Conservation (phyloP, 306 rosid species). For the Luffa acutangula region DNA sequence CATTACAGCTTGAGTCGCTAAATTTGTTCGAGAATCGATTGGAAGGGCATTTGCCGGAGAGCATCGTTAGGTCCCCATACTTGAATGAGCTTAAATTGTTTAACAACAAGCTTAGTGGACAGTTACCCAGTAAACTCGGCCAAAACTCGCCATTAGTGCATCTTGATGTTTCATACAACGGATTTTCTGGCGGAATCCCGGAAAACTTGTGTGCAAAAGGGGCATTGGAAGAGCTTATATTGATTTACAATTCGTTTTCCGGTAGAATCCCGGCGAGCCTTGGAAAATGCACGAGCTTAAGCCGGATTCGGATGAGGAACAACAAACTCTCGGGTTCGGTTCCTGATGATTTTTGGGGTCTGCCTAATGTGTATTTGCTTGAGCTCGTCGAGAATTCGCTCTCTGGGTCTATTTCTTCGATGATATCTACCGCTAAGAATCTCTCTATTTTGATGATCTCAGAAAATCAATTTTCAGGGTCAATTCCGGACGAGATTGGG, state of each 20-base stretch:
- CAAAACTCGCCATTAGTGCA: constrained; percentile 28
- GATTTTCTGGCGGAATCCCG: constrained; percentile 45
- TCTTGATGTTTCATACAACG: constrained; percentile 52
- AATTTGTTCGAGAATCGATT: constrained; percentile 30
- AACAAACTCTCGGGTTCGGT: constrained; percentile 55
- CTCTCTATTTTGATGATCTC: constrained; percentile 45
- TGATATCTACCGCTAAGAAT: constrained; percentile 38
- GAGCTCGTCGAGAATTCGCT: constrained; percentile 52
- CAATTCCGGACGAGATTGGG: constrained; percentile 48
- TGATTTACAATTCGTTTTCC: constrained; percentile 53
- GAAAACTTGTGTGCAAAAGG: constrained; percentile 39
- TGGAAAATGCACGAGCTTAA: constrained; percentile 39
- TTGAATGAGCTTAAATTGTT: constrained; percentile 42
- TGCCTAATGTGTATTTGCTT: constrained; percentile 38
- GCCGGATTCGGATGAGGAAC: constrained; percentile 46
- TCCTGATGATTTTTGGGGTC: constrained; percentile 57
- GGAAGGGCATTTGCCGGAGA: constrained; percentile 48
- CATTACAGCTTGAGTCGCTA: constrained; percentile 40
- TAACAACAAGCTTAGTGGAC: constrained; percentile 48
- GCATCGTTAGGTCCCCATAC: constrained; percentile 26
- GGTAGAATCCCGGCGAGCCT: constrained; percentile 45
- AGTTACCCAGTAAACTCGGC: constrained; percentile 46
- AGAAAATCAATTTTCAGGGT: constrained; percentile 42
- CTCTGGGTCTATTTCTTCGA: constrained; percentile 45
- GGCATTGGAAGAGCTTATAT: constrained; percentile 22